These are phyloP conservation scores for Vaccinium darrowii DNA, from an alignment of 148 eudicot species.

Conservation along the genomic window DNA sequence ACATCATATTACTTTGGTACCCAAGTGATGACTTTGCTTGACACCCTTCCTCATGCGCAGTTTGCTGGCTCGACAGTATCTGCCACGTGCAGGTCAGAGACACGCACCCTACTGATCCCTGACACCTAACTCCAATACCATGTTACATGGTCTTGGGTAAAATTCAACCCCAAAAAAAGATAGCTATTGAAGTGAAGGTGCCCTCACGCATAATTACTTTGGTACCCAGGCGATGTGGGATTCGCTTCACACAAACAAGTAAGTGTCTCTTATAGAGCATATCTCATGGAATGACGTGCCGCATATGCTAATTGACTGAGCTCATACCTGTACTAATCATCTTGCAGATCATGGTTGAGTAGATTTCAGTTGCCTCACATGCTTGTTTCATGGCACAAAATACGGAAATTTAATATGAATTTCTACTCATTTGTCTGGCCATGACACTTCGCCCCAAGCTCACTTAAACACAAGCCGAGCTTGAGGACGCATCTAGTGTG, in stretches of 20 bases:
- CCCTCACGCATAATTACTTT: no score
- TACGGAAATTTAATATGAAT: not conserved
- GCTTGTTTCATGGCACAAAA: not conserved
- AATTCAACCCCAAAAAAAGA: no score
- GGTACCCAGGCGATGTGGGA: no score
- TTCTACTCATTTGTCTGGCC: not conserved
- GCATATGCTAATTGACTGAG: not conserved
- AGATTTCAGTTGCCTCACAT: not conserved
- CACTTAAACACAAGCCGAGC: not conserved
- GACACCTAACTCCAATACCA: no score
- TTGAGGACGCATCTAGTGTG: not conserved
- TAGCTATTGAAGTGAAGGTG: no score
- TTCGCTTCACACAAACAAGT: not conserved
- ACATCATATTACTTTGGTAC: no score
- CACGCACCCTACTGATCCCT: no score
- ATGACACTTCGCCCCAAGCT: not conserved
- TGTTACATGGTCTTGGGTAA: no score
- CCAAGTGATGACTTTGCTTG: no score
- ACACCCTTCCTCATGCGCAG: no score
- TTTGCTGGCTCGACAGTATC: no score
- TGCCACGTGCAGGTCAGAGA: no score
- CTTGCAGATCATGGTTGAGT: not conserved
- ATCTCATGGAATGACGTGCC: not conserved
- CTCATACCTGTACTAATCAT: not conserved
- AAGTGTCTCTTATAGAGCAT: not conserved